Conservation (phyloP, 345 rosid species). For the Conringia planisiliqua region DNA sequence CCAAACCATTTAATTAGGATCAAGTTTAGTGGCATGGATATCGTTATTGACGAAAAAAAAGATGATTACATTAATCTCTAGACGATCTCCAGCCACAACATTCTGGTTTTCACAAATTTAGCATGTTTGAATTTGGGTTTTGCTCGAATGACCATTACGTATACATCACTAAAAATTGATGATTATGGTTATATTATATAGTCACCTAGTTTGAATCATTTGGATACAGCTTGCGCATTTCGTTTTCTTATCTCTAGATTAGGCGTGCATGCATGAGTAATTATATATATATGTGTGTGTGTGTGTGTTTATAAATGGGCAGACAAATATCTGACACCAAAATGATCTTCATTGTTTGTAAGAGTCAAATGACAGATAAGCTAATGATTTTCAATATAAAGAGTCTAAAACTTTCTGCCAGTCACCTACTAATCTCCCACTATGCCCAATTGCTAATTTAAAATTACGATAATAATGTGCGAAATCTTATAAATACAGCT, state of each 20-base stretch:
- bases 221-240: constrained; percentile 19
- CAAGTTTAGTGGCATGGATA: constrained; percentile 2
- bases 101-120: background rate
- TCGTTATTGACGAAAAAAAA: background rate
- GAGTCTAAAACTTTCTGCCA: constrained; percentile 11
- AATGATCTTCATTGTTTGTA: background rate
- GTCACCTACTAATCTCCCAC: constrained; percentile 29
- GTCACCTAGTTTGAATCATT: constrained; percentile 26
- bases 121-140: background rate
- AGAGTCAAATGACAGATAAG: constrained; percentile 27
- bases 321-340: constrained; percentile 31
- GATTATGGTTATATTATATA: background rate
- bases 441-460: constrained; percentile 23
- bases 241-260: background rate
- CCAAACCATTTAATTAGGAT: background rate
- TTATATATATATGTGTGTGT: background rate
- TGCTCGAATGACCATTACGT: background rate
- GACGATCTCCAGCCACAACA: background rate
- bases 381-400: constrained; percentile 17
- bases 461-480: constrained; percentile 8
- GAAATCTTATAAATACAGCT: background rate
- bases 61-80: background rate
- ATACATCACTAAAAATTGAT: background rate
- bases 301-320: background rate
- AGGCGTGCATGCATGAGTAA: constrained; percentile 15